Evolutionary conservation across 805 yeast species (phyloP).

Genomic region (Zygotorulaspora chibaensis): DNA sequence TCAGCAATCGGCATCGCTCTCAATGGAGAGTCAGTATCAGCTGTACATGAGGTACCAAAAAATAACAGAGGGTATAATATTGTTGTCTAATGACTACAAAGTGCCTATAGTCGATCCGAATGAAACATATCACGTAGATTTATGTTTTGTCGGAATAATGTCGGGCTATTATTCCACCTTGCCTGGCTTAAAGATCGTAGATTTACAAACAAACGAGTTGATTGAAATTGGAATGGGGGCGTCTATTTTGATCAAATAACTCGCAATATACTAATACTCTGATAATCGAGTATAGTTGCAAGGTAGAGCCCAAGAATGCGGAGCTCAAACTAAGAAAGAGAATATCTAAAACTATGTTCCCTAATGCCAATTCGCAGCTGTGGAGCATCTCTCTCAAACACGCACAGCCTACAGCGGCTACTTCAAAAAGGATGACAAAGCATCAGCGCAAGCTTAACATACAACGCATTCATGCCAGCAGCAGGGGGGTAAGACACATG

Average conservation of each 20-base stretch:
- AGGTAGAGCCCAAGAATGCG: background rate
- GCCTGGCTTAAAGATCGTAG: slow-evolving; percentile 32
- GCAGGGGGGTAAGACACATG: no score
- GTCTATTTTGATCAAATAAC: slow-evolving; percentile 26
- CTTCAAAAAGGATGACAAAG: no score
- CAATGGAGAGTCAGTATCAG: slow-evolving; percentile 26
- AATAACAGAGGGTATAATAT: slow-evolving; percentile 29
- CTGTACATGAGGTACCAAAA: slow-evolving; percentile 22
- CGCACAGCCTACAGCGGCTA: no score
- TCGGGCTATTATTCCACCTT: slow-evolving; percentile 31
- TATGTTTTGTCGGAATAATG: slow-evolving; percentile 30
- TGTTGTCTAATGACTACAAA: slow-evolving; percentile 34
- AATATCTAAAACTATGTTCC: no score
- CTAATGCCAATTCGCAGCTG: no score
- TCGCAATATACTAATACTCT: background rate
- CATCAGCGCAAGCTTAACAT: no score
- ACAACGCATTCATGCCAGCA: no score
- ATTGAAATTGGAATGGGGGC: slow-evolving; percentile 30
- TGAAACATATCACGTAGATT: slow-evolving; percentile 27
- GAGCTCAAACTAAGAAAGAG: background rate
- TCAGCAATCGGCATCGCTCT: slow-evolving; percentile 11
- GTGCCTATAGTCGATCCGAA: slow-evolving; percentile 28
- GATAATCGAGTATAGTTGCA: background rate
- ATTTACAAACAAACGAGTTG: slow-evolving; percentile 28
- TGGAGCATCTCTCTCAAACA: no score